A percentile compares a stretch with the other conserved stretches of the same genome.
Conservation (phyloP, 1,284 basidiomycete genomes). For the Neolentinus lepideus region DNA sequence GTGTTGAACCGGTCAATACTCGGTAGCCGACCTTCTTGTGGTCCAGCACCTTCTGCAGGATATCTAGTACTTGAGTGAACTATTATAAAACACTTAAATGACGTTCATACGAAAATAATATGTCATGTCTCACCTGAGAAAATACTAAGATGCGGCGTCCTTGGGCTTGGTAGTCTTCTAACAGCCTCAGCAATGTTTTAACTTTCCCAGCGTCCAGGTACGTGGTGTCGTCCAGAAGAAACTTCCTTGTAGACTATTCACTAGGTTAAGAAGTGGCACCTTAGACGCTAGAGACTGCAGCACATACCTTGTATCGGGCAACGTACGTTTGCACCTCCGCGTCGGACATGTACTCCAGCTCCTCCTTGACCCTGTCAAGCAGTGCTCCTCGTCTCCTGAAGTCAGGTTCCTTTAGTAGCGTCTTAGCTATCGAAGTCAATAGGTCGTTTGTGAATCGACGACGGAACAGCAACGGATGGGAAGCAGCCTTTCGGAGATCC, state of each 20-base stretch:
- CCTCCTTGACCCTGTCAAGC: constrained; percentile 82
- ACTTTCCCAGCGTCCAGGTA: constrained; percentile 93
- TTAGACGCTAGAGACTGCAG: constrained; percentile 1
- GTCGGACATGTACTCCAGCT: constrained; percentile 94
- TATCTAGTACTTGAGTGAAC: constrained; percentile 95
- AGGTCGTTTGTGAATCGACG: constrained; percentile 75
- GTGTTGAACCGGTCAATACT: constrained; percentile 90
- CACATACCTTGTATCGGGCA: constrained; percentile 69
- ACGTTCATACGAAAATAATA: background rate
- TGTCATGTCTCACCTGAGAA: constrained; percentile 57
- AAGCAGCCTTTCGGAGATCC: constrained; percentile 93
- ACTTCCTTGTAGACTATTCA: constrained; percentile 70
- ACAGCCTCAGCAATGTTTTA: constrained; percentile 62
- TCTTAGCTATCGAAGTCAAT: constrained; percentile 71
- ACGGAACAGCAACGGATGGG: constrained; percentile 94
- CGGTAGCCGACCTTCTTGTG: constrained; percentile 75
- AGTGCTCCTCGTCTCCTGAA: constrained; percentile 76
- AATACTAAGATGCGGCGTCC: constrained; percentile 89
- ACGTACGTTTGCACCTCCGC: constrained; percentile 85
- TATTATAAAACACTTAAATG: constrained; percentile 20
- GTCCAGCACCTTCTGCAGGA: constrained; percentile 83
- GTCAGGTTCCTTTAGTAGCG: constrained; percentile 87
- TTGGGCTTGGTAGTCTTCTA: constrained; percentile 64
- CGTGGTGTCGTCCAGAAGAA: constrained; percentile 65
- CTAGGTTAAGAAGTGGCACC: constrained; percentile 8